Base-by-base conservation (phyloP, 176 grass and related monocot species). In the Eleusine indica region DNA sequence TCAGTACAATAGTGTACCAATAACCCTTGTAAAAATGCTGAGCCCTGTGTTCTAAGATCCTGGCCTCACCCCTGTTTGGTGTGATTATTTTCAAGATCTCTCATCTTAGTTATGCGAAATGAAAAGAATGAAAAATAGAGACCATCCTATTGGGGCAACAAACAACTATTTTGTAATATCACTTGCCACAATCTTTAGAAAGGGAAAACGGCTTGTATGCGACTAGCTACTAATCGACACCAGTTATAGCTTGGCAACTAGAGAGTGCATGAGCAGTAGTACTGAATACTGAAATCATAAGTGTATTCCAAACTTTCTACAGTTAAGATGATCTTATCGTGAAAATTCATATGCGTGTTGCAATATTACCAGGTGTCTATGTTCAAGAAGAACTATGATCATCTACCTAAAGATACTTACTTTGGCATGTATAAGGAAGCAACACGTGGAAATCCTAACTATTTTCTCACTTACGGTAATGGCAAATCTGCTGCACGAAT, bases 311-410 rank as follows among this genome's bases (percentile, higher is more conserved):
- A 56, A 76, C 53, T 69, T 53, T 2, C n/a, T 64, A 25, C 17
- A 41, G 9, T 51, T 6, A 48, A 79, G 7, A 29, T 68, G 43
- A 44, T 65, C 63, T 35, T 56, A 62, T 74, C 30, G 51, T 69
- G 7, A 66, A 40, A 14, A 18, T 4, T 29, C 9, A 66, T 69
- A 7, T 75, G 44, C 78, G 9, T 71, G 83, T 88, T 85, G 70
- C 65, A 82, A 83, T 76, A 35, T 88, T 86, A 15, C 70, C 81
- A 98, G 96, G 91, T 98, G 82, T 98, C 96, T 18, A 95, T 98
- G 96, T 98, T 98, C 79, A 98, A 98, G 80, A 98, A 88, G 86
- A 98, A 98, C 53, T 98, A 90, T 91, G 96, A 98, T 82, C 96
- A 98, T 93, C 89, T 98, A n/a, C 96, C 91, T 39, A 95, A 88